Evolutionary conservation across 192 early-diverging fungal genomes (phyloP).

Genomic region (Allomyces macrogynus): DNA sequence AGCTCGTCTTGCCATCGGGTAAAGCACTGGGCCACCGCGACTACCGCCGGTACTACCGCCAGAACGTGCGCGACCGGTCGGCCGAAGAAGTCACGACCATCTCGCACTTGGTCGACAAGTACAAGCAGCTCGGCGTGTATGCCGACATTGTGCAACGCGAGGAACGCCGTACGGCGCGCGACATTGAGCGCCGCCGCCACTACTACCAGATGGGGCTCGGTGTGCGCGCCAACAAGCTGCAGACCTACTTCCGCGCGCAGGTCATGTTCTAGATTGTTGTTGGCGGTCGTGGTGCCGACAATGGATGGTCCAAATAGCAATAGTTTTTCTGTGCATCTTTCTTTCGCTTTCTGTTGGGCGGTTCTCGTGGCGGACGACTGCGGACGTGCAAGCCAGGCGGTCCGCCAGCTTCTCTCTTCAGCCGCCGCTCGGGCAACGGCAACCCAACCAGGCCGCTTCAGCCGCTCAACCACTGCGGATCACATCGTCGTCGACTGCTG

Average conservation of each 20-base stretch:
- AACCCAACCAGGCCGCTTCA: too few species aligned
- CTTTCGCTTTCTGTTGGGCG: neutral
- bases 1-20: conserved; percentile 74
- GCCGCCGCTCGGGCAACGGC: too few species aligned
- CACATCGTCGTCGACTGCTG: too few species aligned
- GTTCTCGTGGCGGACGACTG: too few species aligned
- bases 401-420: too few species aligned
- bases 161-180: conserved; percentile 14
- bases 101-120: neutral
- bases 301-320: too few species aligned
- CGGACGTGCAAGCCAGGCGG: too few species aligned
- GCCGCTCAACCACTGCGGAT: too few species aligned
- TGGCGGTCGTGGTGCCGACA: too few species aligned
- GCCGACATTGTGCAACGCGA: conserved; percentile 18
- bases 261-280: conserved; percentile 30
- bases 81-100: conserved; percentile 20
- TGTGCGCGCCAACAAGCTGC: conserved; percentile 62
- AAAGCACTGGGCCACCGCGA: conserved; percentile 57
- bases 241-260: conserved; percentile 68
- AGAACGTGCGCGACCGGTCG: conserved; percentile 35
- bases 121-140: conserved; percentile 7
- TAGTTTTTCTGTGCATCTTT: neutral
- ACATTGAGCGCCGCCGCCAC: conserved; percentile 23
- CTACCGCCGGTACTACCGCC: conserved; percentile 65
- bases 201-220: conserved; percentile 45